phyloP scores from a whole-genome alignment of 1,139 yeast species.

The Debaryomycetaceae sp. region DNA sequence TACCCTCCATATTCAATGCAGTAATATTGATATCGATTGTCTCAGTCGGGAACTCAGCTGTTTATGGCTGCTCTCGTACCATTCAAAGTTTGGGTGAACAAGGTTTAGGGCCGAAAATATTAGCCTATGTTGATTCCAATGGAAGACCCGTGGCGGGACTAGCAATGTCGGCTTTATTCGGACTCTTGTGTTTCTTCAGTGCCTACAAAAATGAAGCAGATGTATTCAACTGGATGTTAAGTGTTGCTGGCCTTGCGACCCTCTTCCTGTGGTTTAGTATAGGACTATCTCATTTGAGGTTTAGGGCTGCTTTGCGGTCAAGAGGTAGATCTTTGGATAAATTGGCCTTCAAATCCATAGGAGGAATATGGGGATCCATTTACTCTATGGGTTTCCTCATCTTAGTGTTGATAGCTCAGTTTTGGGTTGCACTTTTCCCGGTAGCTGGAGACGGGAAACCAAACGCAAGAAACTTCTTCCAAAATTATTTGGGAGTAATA shows the following conservation, averaged over 20 bases:
- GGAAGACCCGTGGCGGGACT: slow-evolving; percentile 45
- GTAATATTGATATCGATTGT: slow-evolving; percentile 38
- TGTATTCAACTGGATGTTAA: slow-evolving; percentile 41
- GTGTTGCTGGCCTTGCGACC: slow-evolving; percentile 40
- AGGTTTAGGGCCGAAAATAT: slow-evolving; percentile 36
- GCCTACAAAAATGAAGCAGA: slow-evolving; percentile 35
- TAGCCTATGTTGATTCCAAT: slow-evolving; percentile 34
- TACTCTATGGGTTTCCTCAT: slow-evolving; percentile 30
- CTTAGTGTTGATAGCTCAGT: slow-evolving; percentile 31
- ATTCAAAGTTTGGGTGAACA: slow-evolving; percentile 39
- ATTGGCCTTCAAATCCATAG: slow-evolving; percentile 23
- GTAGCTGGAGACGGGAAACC: slow-evolving; percentile 23
- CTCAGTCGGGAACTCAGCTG: slow-evolving; percentile 45
- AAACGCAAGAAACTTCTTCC: slow-evolving; percentile 31
- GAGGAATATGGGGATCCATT: slow-evolving; percentile 33
- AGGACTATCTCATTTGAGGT: slow-evolving; percentile 34
- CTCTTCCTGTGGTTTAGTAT: slow-evolving; percentile 42
- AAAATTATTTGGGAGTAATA: slow-evolving; percentile 34
- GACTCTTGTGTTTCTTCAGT: slow-evolving; percentile 37
- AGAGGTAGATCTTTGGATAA: slow-evolving; percentile 28
- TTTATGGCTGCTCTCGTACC: slow-evolving; percentile 44
- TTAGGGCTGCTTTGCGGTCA: slow-evolving; percentile 32
- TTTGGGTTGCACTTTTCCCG: slow-evolving; percentile 40
- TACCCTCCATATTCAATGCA: slow-evolving; percentile 44
- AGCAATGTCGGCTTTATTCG: slow-evolving; percentile 29